Evolutionary conservation across 2,329 filamentous ascomycete species (phyloP), one percentile per base, ranked within the genome.

Genomic region (Cryphonectria nitschkei): DNA sequence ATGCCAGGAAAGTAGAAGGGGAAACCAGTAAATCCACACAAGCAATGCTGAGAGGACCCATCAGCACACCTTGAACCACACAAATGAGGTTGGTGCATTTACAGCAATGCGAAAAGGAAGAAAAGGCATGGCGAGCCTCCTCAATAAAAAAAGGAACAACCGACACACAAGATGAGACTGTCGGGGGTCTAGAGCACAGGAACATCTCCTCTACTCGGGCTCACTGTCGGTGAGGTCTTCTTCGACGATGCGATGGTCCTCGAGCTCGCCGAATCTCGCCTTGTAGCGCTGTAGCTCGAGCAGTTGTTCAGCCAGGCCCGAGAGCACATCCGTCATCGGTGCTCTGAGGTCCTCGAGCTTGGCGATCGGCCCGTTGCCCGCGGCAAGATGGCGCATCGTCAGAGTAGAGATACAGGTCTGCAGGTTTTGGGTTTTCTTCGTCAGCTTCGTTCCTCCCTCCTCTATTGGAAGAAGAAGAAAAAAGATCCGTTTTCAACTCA

Each of bases 341-440:
- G 89, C 91, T 14, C 93, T 90, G 72, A 97, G 88, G 74, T 93
- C 88, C 68, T 92, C 86, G 37, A 97, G 87, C 73, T 86, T 84
- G 61, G 85, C 82, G 65, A 93, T 86, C 1, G 81, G 80, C 56
- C 85, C 88, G 76, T 91, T 88, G 16, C 94, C 93, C 46, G 87
- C 86, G 75, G 93, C 88, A 80, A 97, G 88, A 80, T 97, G 92
- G 65, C 95, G 91, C 76, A 97, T 84, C 16, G 89, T 85, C 66
- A 98, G 87, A 0, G 93, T 94, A 43, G 92, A 92, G 75, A 95
- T 88, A 78, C 93, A 96, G 67, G 93, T 91, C 94, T 97, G 75
- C 68, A 13, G 22, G 41, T 13, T 39, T 39, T 39, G 9, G 26
- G 26, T 26, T 26, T 39, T 50, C 19, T 3, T 56, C 19, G 68